Evolutionary conservation across 2,329 filamentous ascomycete genomes (phyloP).

Genomic region (Penicillium hesseltinei): DNA sequence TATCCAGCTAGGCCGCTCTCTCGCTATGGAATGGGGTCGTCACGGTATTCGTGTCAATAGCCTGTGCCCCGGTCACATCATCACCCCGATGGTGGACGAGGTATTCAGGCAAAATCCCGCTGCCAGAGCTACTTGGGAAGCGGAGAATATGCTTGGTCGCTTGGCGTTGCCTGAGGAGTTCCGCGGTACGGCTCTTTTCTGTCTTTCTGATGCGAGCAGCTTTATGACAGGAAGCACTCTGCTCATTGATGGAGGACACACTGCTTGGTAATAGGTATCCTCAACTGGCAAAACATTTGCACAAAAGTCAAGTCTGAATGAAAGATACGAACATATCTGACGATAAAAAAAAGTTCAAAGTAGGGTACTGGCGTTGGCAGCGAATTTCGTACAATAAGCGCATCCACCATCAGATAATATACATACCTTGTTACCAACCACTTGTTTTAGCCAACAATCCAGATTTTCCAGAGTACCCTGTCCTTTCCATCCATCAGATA

Average conservation of each 20-base stretch:
- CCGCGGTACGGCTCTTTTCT: conserved; percentile 65
- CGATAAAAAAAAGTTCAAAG: not conserved
- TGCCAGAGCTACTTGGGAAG: conserved; percentile 42
- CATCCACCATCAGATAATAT: not conserved
- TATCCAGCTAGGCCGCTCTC: conserved; percentile 50
- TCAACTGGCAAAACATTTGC: not conserved
- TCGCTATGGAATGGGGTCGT: conserved; percentile 55
- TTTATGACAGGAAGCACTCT: conserved; percentile 71
- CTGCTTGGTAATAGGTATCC: conserved; percentile 38
- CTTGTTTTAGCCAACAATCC: not conserved
- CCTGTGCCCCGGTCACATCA: conserved; percentile 54
- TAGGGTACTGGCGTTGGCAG: not conserved
- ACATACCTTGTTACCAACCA: not conserved
- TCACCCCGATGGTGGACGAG: conserved; percentile 73
- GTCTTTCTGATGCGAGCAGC: conserved; percentile 64
- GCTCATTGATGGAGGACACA: conserved; percentile 70
- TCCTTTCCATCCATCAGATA: not conserved
- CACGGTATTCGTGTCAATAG: conserved; percentile 55
- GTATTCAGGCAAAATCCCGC: conserved; percentile 76
- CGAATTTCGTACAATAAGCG: not conserved
- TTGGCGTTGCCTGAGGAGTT: conserved; percentile 58
- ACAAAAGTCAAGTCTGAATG: not conserved
- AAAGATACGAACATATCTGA: not conserved
- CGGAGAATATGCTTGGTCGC: conserved; percentile 53
- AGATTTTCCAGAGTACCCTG: not conserved